A percentile compares a stretch with the other conserved stretches of the same genome.
Conservation (phyloP, 805 yeast species). For the Candida morakotiae region DNA sequence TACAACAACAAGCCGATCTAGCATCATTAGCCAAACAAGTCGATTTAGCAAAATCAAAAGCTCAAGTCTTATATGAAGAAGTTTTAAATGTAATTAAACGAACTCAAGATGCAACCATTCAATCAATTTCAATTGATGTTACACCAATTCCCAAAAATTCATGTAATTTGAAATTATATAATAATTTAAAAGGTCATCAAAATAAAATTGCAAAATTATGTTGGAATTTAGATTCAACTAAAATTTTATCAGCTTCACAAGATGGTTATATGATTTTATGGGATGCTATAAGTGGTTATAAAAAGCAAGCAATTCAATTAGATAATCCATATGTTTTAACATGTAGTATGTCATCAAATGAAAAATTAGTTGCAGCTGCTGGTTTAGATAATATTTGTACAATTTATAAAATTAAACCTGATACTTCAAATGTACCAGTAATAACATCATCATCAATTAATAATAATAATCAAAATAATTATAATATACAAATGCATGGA, state of each 20-base stretch:
- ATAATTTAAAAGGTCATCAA: conserved; percentile 58
- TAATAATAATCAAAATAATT: conserved; percentile 2
- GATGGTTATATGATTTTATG: conserved; percentile 84
- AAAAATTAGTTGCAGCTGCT: conserved; percentile 67
- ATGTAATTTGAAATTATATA: conserved; percentile 26
- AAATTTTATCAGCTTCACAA: conserved; percentile 70
- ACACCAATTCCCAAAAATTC: conserved; percentile 27
- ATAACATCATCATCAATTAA: conserved; percentile 1
- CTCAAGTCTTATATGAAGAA: conserved; percentile 45
- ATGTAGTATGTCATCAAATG: conserved; percentile 69
- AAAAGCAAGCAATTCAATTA: conserved; percentile 64
- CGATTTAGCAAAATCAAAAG: conserved; percentile 39
- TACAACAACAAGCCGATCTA: conserved; percentile 5
- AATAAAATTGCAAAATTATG: conserved; percentile 66
- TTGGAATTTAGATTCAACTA: conserved; percentile 64
- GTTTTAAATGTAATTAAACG: conserved; percentile 40
- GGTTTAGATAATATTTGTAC: conserved; percentile 81
- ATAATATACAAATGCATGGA: conserved; percentile 11
- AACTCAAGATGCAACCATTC: conserved; percentile 44
- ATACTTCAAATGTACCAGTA: conserved; percentile 7
- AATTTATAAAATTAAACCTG: conserved; percentile 44
- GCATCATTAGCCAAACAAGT: conserved; percentile 10
- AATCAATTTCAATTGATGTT: conserved; percentile 32
- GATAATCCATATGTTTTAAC: conserved; percentile 78
- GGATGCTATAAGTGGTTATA: conserved; percentile 73